These are phyloP conservation scores for Chlorella sp. DNA, from an alignment of 139 green algal species.

Conservation along the genomic window DNA sequence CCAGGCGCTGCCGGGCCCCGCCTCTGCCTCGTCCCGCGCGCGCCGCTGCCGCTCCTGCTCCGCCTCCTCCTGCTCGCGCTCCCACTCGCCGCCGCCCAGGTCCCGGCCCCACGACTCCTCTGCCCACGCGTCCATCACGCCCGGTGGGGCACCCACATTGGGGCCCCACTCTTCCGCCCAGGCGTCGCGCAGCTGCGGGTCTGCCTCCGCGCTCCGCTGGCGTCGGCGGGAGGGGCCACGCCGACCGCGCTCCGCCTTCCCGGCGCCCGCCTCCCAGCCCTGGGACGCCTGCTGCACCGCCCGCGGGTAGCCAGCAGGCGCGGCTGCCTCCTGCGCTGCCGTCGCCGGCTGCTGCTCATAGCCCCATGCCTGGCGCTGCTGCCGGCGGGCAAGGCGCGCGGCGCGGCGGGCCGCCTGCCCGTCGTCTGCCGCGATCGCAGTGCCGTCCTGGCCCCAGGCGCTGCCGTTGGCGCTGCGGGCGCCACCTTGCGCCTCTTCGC, in stretches of 20 bases:
- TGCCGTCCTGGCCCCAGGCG: too few species aligned
- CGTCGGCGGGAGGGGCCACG: too few species aligned
- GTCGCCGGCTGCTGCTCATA: not conserved
- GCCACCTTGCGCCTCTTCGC: not conserved
- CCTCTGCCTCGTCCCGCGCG: not conserved
- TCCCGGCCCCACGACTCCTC: conserved; percentile 20
- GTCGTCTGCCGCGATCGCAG: not conserved
- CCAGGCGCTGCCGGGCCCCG: conserved; percentile 10
- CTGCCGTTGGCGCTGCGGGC: not conserved
- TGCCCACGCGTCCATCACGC: conserved; percentile 22
- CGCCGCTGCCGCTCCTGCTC: not conserved
- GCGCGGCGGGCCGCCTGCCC: not conserved
- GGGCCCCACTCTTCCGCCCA: conserved; percentile 19
- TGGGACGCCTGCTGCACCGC: too few species aligned
- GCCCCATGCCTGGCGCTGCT: not conserved
- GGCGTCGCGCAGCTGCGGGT: not conserved
- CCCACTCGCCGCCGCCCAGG: not conserved
- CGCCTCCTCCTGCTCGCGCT: not conserved
- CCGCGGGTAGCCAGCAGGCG: not conserved
- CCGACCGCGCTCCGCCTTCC: too few species aligned
- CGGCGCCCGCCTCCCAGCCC: too few species aligned
- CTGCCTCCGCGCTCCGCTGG: not conserved
- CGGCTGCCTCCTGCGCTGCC: not conserved
- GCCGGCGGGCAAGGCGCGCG: not conserved
- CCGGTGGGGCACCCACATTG: not conserved